Evolutionary conservation across 2,329 filamentous ascomycete species (phyloP).

Genomic region (Diaporthe vaccinii): DNA sequence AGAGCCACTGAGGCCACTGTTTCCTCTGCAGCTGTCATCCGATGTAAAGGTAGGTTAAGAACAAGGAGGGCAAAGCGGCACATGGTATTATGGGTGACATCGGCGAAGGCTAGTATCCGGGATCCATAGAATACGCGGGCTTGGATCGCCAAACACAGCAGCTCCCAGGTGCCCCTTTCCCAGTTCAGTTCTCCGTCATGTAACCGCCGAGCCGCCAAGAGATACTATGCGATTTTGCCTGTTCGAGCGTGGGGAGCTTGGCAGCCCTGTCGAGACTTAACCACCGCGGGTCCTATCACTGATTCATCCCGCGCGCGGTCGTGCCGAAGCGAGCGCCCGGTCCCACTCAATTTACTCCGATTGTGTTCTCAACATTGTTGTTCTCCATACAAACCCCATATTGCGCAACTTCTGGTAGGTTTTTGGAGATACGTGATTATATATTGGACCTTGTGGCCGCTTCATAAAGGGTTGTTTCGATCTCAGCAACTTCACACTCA

Average conservation of each 20-base stretch:
- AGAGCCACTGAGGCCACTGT: not conserved
- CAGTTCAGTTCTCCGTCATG: not conserved
- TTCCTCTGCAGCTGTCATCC: constrained; percentile 19
- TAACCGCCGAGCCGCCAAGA: constrained; percentile 24
- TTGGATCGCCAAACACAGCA: not conserved
- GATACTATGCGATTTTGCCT: not conserved
- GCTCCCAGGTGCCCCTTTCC: not conserved
- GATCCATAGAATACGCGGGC: not conserved
- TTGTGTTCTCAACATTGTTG: not conserved
- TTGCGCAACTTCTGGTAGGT: not conserved
- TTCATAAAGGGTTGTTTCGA: accelerated
- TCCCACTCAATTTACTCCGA: constrained; percentile 14
- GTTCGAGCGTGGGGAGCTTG: constrained; percentile 24
- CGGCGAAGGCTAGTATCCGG: not conserved
- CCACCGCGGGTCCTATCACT: constrained; percentile 25
- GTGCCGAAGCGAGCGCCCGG: constrained; percentile 15
- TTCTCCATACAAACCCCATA: not conserved
- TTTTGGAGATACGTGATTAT: not conserved
- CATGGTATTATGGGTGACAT: not conserved
- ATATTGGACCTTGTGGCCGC: not conserved
- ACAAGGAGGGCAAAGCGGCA: not conserved
- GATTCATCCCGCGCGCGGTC: constrained; percentile 33
- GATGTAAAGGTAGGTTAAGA: not conserved
- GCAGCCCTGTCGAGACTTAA: constrained; percentile 11
- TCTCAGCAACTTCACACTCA: not conserved